Conservation (phyloP, 2,329 filamentous ascomycete species). For the Ilyonectria mors-panacis region DNA sequence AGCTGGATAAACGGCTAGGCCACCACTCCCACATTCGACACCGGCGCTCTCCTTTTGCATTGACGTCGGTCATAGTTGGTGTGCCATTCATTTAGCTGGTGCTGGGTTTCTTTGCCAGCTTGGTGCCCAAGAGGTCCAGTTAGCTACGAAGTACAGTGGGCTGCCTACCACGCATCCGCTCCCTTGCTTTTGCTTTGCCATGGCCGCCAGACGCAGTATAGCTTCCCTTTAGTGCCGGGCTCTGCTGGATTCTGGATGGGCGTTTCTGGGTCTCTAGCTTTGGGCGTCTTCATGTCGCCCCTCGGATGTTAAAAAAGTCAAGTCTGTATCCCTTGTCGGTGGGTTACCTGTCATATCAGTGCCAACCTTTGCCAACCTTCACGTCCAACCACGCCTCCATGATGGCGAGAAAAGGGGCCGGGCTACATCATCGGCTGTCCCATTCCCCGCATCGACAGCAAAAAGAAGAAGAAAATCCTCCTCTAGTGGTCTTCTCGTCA, state of each 20-base stretch:
- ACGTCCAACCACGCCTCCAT: background rate
- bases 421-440: background rate
- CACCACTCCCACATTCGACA: background rate
- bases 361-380: background rate
- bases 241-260: background rate
- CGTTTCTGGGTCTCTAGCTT: background rate
- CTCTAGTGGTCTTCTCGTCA: background rate
- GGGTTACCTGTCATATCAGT: slow-evolving; percentile 2
- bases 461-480: background rate
- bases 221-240: background rate
- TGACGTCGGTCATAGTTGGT: background rate
- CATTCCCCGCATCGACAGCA: background rate
- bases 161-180: background rate
- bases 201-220: background rate
- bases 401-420: background rate
- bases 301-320: slow-evolving; percentile 1
- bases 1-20: background rate
- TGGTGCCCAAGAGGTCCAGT: background rate
- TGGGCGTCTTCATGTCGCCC: background rate
- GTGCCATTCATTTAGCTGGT: background rate
- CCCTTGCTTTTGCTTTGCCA: background rate
- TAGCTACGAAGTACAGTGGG: background rate
- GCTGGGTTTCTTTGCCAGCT: background rate
- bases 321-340: background rate
- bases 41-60: background rate